Evolutionary conservation across 108 stramenopile species (phyloP), one percentile per base, ranked within the genome.

Genomic region (Schizochytrium sp.): DNA sequence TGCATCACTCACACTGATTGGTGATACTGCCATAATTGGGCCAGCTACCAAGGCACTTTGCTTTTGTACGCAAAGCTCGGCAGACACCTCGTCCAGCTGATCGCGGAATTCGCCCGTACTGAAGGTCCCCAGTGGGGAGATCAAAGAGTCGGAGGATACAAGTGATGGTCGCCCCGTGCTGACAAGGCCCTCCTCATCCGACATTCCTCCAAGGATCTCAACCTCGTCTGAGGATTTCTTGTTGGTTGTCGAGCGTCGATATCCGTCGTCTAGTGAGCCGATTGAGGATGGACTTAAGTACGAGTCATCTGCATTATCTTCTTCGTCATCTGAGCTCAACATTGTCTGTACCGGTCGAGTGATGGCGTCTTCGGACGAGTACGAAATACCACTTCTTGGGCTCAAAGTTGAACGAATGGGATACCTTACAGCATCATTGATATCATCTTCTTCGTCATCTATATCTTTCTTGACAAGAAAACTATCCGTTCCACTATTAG

Each of bases 211-310:
- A 8, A 69, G 42, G 44, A 69, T 69, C 64, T 69, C 12, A 7
- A 69, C 64, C 64, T 69, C 64, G 64, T n/a, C 59, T n/a, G 59
- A 60, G 59, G 28, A 17, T 17, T n/a, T n/a, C 19, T n/a, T n/a
- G 28, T n/a, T 17, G 28, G 28, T n/a, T 1, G 1, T 60, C 59
- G 17, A n/a, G 59, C 59, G 17, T n/a, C 59, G 19, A n/a, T n/a
- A n/a, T n/a, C 17, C 2, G 2, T 2, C 59, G 59, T 28, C 28
- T 28, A 28, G 28, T 28, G 59, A 60, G 19, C 44, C 64, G 42
- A 69, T 28, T 38, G 12, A 12, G 0, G 64, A 69, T 69, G 10
- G 19, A 12, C 64, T 12, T 44, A 8, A 38, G 64, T 69, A 7
- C 64, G 15, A 38, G 64, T 7, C 64, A 7, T 38, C 64, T 44